Percentiles rank a stretch among this genome's conserved stretches.
phyloP scores from a whole-genome alignment of 805 yeast species.

The Pichia manshurica region DNA sequence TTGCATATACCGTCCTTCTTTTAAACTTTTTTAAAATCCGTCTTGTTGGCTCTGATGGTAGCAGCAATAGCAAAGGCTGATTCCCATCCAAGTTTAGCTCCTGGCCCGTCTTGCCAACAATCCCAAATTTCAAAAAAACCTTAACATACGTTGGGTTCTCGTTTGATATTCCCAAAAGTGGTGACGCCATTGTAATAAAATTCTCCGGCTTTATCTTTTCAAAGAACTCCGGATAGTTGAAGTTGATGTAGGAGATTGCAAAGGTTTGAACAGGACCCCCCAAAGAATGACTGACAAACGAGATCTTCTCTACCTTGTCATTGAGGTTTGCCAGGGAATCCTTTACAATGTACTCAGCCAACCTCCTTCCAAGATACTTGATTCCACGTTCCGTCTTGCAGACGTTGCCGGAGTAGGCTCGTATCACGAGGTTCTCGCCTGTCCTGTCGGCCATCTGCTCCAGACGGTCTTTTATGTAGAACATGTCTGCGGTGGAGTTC shows the following conservation, averaged over 20 bases:
- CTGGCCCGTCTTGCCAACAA: conserved; percentile 89
- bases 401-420: conserved; percentile 79
- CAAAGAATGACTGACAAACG: conserved; percentile 88
- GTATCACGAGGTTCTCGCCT: conserved; percentile 64
- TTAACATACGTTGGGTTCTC: conserved; percentile 87
- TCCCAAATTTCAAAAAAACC: conserved; percentile 77
- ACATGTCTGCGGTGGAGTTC: conserved; percentile 84
- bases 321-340: conserved; percentile 32
- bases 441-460: conserved; percentile 41
- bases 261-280: conserved; percentile 92
- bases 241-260: conserved; percentile 75
- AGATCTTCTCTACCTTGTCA: conserved; percentile 42
- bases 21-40: conserved; percentile 54
- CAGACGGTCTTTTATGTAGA: conserved; percentile 75
- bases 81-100: conserved; percentile 64
- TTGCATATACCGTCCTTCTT: conserved; percentile 80
- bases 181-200: conserved; percentile 81
- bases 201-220: conserved; percentile 61
- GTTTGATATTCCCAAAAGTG: conserved; percentile 78
- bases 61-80: conserved; percentile 64
- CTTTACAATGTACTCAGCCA: conserved; percentile 65
- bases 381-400: conserved; percentile 89
- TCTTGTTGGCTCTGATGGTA: conserved; percentile 74
- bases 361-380: conserved; percentile 72
- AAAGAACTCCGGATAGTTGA: conserved; percentile 68